These are phyloP conservation scores for Melaleuca alternifolia DNA, from an alignment of 345 rosid species.

Conservation along the genomic window DNA sequence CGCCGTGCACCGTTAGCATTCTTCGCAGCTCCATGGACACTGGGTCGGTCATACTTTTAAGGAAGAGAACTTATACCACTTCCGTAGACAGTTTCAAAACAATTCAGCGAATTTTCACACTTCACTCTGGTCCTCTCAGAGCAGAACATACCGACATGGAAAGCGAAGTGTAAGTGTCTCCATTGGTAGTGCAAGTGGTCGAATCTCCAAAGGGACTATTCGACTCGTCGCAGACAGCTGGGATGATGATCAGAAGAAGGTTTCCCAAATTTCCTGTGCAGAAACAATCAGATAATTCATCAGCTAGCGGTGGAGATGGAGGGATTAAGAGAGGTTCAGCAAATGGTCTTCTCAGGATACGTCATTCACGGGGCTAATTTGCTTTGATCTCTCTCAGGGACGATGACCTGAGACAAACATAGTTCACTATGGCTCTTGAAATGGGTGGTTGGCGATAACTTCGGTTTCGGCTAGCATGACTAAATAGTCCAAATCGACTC, in stretches of 20 bases:
- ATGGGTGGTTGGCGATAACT: neutral
- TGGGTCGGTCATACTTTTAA: neutral
- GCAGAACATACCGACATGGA: slow-evolving; percentile 23
- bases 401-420: neutral
- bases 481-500: neutral
- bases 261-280: slow-evolving; percentile 22
- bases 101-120: neutral
- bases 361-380: neutral
- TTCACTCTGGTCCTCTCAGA: neutral
- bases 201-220: slow-evolving; percentile 20
- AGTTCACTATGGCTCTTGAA: neutral
- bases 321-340: neutral
- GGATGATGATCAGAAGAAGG: slow-evolving; percentile 20
- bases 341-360: neutral
- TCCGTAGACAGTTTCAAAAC: neutral
- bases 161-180: slow-evolving; percentile 21
- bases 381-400: neutral
- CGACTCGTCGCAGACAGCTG: slow-evolving; percentile 15
- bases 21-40: neutral
- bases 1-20: too few relatives aligned
- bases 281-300: neutral
- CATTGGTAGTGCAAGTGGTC: slow-evolving; percentile 7
- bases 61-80: neutral
- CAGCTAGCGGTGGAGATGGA: neutral
- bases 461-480: neutral